Conservation (phyloP, 129 eudicot species). For the Flaveria robusta region DNA sequence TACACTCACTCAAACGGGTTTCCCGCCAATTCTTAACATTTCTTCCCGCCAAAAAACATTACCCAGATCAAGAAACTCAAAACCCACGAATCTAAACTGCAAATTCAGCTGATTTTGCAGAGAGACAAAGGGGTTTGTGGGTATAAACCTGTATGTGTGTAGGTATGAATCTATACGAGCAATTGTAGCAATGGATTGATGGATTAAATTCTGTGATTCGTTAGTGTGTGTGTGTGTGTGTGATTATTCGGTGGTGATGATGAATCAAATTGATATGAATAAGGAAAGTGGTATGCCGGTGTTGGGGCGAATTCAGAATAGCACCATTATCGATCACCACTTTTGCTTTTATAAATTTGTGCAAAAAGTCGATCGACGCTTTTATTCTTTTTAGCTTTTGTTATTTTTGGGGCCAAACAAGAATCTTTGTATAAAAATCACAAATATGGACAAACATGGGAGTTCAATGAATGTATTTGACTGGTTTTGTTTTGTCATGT, state of each 20-base stretch:
- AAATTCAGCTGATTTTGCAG: not conserved
- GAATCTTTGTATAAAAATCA: not conserved
- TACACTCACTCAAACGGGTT: constrained; percentile 10
- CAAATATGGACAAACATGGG: not conserved
- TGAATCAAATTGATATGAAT: constrained; percentile 32
- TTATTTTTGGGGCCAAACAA: not conserved
- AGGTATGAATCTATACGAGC: not conserved
- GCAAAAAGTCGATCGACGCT: constrained; percentile 32
- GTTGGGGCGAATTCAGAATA: constrained; percentile 28
- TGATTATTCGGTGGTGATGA: not conserved
- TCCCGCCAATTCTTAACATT: constrained; percentile 34
- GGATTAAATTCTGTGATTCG: not conserved
- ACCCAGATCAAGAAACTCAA: constrained; percentile 6
- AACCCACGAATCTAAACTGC: not conserved
- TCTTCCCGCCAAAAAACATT: constrained; percentile 32
- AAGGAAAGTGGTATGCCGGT: constrained; percentile 38
- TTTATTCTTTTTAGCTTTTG: constrained; percentile 33
- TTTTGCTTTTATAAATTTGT: constrained; percentile 35
- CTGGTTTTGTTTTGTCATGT: not conserved
- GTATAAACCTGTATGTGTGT: not conserved
- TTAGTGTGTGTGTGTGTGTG: not conserved
- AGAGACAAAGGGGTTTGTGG: not conserved
- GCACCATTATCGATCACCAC: constrained; percentile 35
- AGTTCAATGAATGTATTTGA: not conserved
- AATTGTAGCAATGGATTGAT: not conserved